phyloP scores from a whole-genome alignment of 345 rosid species.

The Brassica rapa region DNA sequence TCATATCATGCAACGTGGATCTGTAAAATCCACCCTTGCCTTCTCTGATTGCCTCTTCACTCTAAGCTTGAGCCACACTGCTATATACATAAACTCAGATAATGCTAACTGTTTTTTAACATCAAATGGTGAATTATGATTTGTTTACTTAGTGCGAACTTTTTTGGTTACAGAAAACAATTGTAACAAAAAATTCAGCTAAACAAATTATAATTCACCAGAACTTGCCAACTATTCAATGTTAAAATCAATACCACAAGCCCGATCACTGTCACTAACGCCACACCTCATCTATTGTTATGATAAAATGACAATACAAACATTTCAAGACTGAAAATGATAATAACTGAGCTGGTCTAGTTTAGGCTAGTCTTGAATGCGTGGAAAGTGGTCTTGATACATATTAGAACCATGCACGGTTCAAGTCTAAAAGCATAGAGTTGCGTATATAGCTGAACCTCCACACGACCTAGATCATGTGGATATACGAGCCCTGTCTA shows the following conservation, averaged over 20 bases:
- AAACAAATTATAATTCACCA: background rate
- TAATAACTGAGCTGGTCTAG: slow-evolving; percentile 20
- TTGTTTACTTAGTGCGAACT: background rate
- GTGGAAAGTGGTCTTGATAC: slow-evolving; percentile 27
- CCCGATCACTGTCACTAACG: background rate
- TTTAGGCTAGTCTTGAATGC: slow-evolving; percentile 17
- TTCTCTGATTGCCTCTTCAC: slow-evolving; percentile 6
- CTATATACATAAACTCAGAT: background rate
- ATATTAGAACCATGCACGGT: slow-evolving; percentile 11
- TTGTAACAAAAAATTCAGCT: background rate
- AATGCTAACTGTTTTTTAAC: background rate
- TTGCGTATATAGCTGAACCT: slow-evolving; percentile 13
- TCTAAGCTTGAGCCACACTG: background rate
- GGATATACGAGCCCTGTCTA: slow-evolving; percentile 22
- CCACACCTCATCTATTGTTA: slow-evolving; percentile 24
- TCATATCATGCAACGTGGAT: background rate
- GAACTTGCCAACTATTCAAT: background rate
- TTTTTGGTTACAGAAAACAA: background rate
- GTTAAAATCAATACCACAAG: background rate
- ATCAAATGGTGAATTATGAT: background rate
- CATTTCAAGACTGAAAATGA: background rate
- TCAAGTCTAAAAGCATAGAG: slow-evolving; percentile 31
- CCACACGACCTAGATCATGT: slow-evolving; percentile 11
- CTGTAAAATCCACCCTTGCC: background rate
- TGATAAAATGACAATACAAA: background rate